Evolutionary conservation across 202 grass and related monocot species (phyloP).

Genomic region (Tripidium arundinaceum): DNA sequence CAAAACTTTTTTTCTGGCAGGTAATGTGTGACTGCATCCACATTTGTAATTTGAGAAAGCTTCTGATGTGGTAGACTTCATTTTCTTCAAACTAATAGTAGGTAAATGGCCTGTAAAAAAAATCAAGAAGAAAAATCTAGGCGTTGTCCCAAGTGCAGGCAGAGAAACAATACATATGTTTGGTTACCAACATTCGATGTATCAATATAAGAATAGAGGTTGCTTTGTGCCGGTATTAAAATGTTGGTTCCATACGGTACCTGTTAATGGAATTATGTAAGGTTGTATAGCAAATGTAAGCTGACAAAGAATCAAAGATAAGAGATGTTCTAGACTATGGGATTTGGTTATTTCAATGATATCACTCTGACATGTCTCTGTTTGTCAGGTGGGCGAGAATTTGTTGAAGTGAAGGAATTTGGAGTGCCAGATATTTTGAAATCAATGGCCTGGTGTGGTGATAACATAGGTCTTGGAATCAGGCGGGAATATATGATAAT

Average conservation of each 20-base stretch:
- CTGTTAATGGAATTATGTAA: constrained; percentile 32
- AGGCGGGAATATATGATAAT: constrained; percentile 89
- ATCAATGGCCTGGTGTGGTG: constrained; percentile 96
- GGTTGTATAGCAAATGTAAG: constrained; percentile 8
- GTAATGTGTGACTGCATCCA: neutral
- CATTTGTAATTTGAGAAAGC: constrained; percentile 1
- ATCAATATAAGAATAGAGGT: constrained; percentile 2
- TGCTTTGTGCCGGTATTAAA: neutral
- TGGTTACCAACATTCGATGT: constrained; percentile 10
- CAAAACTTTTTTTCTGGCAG: neutral
- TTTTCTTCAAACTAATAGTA: constrained; percentile 10
- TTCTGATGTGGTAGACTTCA: neutral
- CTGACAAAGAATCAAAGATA: neutral
- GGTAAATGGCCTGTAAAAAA: neutral
- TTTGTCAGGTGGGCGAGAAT: constrained; percentile 78
- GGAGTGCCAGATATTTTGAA: constrained; percentile 72
- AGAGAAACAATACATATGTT: constrained; percentile 21
- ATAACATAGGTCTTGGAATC: constrained; percentile 91
- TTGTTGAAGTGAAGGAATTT: constrained; percentile 97
- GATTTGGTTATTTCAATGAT: constrained; percentile 11
- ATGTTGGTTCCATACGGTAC: neutral
- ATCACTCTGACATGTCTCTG: constrained; percentile 22
- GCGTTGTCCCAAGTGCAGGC: constrained; percentile 1
- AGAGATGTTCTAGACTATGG: neutral
- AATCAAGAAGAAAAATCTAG: neutral